Percentiles rank a stretch among this genome's conserved stretches.
Evolutionary conservation across 208 protist species (phyloP).

Genomic region (Acanthamoeba triangularis): DNA sequence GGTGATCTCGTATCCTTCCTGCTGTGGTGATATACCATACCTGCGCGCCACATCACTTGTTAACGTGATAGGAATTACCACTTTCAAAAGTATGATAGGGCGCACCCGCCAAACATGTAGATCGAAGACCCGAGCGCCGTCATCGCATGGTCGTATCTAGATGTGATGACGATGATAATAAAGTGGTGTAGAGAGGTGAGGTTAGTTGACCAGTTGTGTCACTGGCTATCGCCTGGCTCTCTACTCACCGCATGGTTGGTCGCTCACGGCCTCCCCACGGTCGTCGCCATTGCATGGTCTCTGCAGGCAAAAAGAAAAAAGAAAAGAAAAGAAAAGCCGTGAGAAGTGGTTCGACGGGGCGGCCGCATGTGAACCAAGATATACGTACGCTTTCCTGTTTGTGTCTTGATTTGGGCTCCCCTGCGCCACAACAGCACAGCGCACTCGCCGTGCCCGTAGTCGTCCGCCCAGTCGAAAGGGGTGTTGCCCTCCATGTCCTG

Average conservation of each 20-base stretch:
- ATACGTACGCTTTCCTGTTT: conserved; percentile 58
- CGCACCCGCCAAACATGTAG: conserved; percentile 52
- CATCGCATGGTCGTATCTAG: conserved; percentile 65
- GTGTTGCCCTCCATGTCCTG: conserved; percentile 62
- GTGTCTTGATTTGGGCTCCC: conserved; percentile 70
- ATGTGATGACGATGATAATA: too few species aligned
- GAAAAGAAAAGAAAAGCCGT: too few species aligned
- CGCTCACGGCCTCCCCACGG: neutral
- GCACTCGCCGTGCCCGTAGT: conserved; percentile 66
- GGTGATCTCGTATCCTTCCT: neutral
- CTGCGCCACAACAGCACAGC: conserved; percentile 62
- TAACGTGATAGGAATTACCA: neutral
- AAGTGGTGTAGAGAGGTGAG: neutral
- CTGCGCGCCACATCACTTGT: neutral
- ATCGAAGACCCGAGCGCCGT: conserved; percentile 16
- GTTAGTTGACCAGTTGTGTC: neutral
- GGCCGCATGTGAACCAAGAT: too few species aligned
- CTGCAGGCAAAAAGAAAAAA: neutral
- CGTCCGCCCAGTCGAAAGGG: conserved; percentile 71
- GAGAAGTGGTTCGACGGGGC: too few species aligned
- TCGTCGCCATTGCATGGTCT: conserved; percentile 63
- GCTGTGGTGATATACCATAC: conserved; percentile 45
- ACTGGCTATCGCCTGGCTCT: too few species aligned
- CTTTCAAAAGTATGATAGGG: neutral
- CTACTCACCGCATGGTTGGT: conserved; percentile 38